Evolutionary conservation across 202 grass and related monocot genomes (phyloP), one percentile per base, ranked within the genome.

Genomic region (Eragrostis tef): DNA sequence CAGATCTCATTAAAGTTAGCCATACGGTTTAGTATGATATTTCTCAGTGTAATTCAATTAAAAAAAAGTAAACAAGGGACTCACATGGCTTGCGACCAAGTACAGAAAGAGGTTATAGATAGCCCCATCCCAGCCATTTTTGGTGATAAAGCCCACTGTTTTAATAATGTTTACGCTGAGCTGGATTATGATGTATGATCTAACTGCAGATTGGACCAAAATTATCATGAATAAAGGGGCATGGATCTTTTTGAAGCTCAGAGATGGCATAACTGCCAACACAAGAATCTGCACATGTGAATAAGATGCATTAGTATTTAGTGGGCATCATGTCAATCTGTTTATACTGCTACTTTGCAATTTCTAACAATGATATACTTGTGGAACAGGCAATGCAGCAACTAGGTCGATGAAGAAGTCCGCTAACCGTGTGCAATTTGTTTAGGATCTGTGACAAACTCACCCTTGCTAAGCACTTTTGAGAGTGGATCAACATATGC

Each of bases 1-100:
- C 11, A 1, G 5, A 15, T 43, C 6, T 29, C 3, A 15, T 1
- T 70, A 12, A 62, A 12, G 43, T 60, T 20, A 31, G 14, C 43
- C 17, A 42, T 53, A 53, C 7, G 47, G 52, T 67, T 14, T 56
- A n/a, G 15, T 68, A n/a, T 61, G 16, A 3, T 22, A 11, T 6
- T 22, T 12, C 9, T 10, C 13, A 9, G 3, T 48, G 56, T 27
- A 62, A 67, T 62, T 8, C 31, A 44, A n/a, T 6, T 2, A 12
- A 27, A 60, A 16, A 20, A 42, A 29, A 21, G 21, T n/a, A 43
- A 6, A 0, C 12, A 34, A 17, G 44, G 44, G 47, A 53, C 67
- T 34, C 85, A 91, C 89, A 78, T 91, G 87, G 6, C 89, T 89
- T 24, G 84, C 87, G 36, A 94, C 75, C 84, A 91, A 53, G 68